Conservation (phyloP, 345 rosid genomes). For the Linum tenue region DNA sequence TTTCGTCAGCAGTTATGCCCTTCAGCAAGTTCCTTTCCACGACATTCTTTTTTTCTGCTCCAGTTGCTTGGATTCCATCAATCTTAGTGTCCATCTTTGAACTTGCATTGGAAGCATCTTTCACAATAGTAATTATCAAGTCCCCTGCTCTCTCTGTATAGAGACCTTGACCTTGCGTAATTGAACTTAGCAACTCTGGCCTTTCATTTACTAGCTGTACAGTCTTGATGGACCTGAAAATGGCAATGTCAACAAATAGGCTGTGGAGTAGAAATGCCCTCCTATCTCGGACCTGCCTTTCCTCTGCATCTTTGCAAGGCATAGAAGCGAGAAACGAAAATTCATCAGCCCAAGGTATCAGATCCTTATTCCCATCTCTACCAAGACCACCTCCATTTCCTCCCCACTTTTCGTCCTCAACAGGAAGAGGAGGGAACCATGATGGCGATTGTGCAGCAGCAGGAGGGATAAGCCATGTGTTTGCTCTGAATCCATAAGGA, state of each 20-base stretch:
- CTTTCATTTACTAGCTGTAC: constrained; percentile 49
- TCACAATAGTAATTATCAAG: constrained; percentile 47
- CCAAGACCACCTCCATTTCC: constrained; percentile 96
- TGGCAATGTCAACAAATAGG: constrained; percentile 78
- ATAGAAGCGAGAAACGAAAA: constrained; percentile 68
- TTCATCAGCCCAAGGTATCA: constrained; percentile 77
- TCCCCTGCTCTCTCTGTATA: constrained; percentile 63
- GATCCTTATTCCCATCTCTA: constrained; percentile 63
- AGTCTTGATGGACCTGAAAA: constrained; percentile 73
- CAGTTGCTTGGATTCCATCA: constrained; percentile 67
- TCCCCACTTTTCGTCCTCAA: constrained; percentile 87
- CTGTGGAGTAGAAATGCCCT: constrained; percentile 93
- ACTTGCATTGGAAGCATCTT: constrained; percentile 68
- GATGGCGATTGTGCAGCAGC: constrained; percentile 64
- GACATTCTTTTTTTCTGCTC: constrained; percentile 47
- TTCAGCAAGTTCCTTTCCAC: constrained; percentile 76
- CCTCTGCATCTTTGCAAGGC: constrained; percentile 88
- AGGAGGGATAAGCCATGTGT: constrained; percentile 93
- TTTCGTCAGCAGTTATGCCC: constrained; percentile 96
- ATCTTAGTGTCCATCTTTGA: constrained; percentile 83
- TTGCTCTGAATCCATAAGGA: constrained; percentile 95
- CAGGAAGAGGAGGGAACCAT: constrained; percentile 62
- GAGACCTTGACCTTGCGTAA: constrained; percentile 24
- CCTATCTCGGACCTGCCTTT: constrained; percentile 90
- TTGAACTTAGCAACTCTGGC: constrained; percentile 22